These are phyloP conservation scores for Hylodesmum podocarpum DNA, from an alignment of 306 rosid genomes.

Conservation along the genomic window DNA sequence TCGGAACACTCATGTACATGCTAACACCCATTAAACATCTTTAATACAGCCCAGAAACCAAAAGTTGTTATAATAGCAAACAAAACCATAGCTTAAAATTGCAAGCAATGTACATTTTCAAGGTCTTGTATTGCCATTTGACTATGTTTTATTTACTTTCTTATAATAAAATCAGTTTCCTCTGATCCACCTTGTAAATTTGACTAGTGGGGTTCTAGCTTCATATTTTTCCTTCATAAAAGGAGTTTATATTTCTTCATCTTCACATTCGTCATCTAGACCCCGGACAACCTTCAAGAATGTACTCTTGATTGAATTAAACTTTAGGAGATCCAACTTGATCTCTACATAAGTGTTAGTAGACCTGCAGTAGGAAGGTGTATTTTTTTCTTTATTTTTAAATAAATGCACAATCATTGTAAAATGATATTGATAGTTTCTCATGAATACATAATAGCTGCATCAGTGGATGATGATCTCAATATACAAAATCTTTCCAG, in stretches of 20 bases:
- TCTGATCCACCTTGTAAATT: not conserved
- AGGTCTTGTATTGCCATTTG: not conserved
- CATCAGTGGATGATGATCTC: not conserved
- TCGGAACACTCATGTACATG: not conserved
- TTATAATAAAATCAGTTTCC: not conserved
- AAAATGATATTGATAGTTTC: not conserved
- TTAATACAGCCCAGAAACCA: not conserved
- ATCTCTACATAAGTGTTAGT: not conserved
- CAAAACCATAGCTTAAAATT: not conserved
- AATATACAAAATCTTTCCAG: not conserved
- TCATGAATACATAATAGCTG: not conserved
- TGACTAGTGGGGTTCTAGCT: not conserved
- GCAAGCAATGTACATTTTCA: not conserved
- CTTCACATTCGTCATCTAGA: not conserved
- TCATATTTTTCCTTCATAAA: not conserved
- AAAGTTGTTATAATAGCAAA: not conserved
- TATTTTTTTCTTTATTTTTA: not conserved
- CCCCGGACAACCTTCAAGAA: not conserved
- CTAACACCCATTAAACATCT: not conserved
- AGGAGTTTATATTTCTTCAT: not conserved
- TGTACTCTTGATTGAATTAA: not conserved
- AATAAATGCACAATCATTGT: not conserved
- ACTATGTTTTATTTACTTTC: not conserved
- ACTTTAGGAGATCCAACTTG: not conserved
- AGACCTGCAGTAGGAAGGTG: not conserved